phyloP scores from a whole-genome alignment of 75 land plant genomes.

The Larix kaempferi region DNA sequence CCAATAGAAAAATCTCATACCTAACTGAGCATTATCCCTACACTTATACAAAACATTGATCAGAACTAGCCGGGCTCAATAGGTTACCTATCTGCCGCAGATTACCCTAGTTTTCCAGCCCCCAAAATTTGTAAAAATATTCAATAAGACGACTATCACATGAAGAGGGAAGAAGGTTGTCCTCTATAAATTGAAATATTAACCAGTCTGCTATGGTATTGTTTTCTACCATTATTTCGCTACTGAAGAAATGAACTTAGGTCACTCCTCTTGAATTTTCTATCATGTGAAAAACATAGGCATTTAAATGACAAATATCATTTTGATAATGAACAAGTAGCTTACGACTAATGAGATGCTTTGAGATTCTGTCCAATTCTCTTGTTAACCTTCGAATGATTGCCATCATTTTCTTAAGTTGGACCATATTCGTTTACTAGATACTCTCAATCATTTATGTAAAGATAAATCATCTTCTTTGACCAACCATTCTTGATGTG shows the following conservation, averaged over 20 bases:
- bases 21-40: slow-evolving; percentile 15
- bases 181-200: neutral
- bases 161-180: neutral
- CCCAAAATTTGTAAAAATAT: neutral
- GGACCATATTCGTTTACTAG: neutral
- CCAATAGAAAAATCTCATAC: slow-evolving; percentile 30
- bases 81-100: neutral
- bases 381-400: neutral
- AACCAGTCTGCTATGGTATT: neutral
- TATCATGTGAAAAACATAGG: neutral
- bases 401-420: neutral
- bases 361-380: neutral
- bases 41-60: slow-evolving; percentile 29
- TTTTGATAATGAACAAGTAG: neutral
- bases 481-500: too few relatives aligned
- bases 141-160: neutral
- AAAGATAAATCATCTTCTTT: too few relatives aligned
- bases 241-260: slow-evolving; percentile 5
- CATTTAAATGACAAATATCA: neutral
- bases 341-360: neutral
- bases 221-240: neutral
- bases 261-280: neutral
- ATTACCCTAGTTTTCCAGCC: neutral
- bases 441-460: too few relatives aligned
- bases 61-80: slow-evolving; percentile 19